These are phyloP conservation scores for Xerocomellus dryophilus DNA, from an alignment of 768 basidiomycete species.

Conservation along the genomic window DNA sequence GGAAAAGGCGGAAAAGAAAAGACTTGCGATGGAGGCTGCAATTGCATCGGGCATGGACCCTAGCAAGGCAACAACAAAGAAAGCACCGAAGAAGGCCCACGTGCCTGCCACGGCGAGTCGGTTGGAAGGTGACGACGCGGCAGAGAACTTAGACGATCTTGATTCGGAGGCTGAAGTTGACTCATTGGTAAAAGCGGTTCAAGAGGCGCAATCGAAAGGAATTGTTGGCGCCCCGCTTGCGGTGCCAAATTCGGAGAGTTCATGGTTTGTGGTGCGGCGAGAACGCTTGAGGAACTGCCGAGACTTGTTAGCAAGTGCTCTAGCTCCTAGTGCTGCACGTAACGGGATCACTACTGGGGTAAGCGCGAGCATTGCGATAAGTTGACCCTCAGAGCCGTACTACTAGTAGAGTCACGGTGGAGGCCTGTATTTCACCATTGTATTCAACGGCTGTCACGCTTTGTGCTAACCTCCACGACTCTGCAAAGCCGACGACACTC, in stretches of 20 bases:
- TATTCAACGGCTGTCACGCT: background rate
- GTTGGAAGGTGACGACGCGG: constrained; percentile 55
- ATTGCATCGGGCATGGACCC: constrained; percentile 56
- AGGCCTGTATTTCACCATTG: background rate
- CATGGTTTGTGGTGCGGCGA: constrained; percentile 78
- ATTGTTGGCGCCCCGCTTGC: constrained; percentile 65
- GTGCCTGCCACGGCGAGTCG: constrained; percentile 49
- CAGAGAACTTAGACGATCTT: constrained; percentile 72
- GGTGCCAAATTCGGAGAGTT: constrained; percentile 66
- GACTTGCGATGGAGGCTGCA: constrained; percentile 65
- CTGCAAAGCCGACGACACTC: background rate
- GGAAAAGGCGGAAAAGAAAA: constrained; percentile 82
- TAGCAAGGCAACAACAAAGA: constrained; percentile 48
- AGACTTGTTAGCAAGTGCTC: constrained; percentile 54
- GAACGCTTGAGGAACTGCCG: constrained; percentile 59
- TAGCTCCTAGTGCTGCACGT: constrained; percentile 29
- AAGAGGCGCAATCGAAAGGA: constrained; percentile 53
- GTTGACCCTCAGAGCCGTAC: constrained; percentile 12
- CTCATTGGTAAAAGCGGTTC: constrained; percentile 60
- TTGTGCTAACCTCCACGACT: background rate
- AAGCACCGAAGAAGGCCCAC: constrained; percentile 60
- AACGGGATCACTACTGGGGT: constrained; percentile 22
- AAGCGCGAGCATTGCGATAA: constrained; percentile 19
- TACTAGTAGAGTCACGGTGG: too few relatives aligned
- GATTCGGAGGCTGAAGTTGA: constrained; percentile 88